Conservation (phyloP, 768 basidiomycete species). For the Lactarius indigo region DNA sequence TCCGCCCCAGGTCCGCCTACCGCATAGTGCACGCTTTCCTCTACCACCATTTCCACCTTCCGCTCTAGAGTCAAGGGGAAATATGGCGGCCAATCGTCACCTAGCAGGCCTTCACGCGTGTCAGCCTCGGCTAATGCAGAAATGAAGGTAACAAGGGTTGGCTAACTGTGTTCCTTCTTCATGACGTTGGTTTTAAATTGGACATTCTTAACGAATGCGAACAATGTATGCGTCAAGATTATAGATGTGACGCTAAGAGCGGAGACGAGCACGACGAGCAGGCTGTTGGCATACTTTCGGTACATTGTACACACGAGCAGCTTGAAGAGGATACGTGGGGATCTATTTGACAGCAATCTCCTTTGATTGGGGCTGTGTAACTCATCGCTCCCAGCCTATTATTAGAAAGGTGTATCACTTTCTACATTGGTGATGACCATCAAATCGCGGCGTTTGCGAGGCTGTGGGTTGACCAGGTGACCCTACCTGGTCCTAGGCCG, state of each 20-base stretch:
- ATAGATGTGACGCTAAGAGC: slow-evolving; percentile 6
- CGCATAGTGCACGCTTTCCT: slow-evolving; percentile 12
- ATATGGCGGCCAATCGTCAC: slow-evolving; percentile 7
- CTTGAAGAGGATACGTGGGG: neutral
- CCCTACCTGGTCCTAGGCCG: neutral
- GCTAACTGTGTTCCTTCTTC: slow-evolving; percentile 10
- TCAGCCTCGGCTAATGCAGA: neutral
- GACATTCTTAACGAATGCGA: neutral
- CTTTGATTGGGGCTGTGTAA: neutral
- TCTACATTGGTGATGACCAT: neutral
- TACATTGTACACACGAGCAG: neutral
- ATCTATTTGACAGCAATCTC: neutral
- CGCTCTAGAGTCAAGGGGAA: neutral
- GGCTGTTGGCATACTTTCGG: neutral
- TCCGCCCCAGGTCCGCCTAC: neutral
- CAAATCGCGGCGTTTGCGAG: neutral
- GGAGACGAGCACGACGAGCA: neutral
- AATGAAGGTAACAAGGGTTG: neutral
- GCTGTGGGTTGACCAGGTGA: neutral
- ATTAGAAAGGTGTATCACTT: neutral
- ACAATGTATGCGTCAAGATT: slow-evolving; percentile 1
- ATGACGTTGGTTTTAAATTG: neutral
- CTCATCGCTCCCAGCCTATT: neutral
- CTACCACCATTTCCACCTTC: slow-evolving; percentile 13
- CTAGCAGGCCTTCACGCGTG: slow-evolving; percentile 1